Conservation (phyloP, 371 early-diverging fungal genomes). For the Nematocida minor region DNA sequence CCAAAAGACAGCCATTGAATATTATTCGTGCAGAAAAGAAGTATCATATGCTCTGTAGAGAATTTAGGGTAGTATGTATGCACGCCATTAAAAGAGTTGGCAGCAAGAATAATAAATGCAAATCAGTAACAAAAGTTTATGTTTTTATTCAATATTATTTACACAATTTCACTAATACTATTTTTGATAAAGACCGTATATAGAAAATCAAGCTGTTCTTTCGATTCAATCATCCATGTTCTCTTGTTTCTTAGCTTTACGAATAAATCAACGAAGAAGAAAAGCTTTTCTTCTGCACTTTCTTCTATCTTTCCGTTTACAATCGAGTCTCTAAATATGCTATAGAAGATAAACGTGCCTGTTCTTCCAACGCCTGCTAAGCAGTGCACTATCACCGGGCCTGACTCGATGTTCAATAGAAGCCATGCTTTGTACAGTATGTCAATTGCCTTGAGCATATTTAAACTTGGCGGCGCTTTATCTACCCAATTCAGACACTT, state of each 20-base stretch:
- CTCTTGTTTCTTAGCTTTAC: constrained; percentile 52
- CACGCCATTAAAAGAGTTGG: too few relatives aligned
- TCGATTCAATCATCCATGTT: constrained; percentile 52
- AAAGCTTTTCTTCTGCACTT: neutral
- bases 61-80: too few relatives aligned
- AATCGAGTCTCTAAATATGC: constrained; percentile 63
- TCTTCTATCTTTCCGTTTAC: constrained; percentile 60
- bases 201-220: constrained; percentile 52
- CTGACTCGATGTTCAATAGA: neutral
- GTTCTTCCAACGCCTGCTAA: constrained; percentile 92
- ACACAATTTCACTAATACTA: too few relatives aligned
- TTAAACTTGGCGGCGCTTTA: constrained; percentile 9
- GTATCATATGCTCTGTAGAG: too few relatives aligned
- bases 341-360: constrained; percentile 75
- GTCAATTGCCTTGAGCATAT: constrained; percentile 19
- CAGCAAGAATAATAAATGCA: too few relatives aligned
- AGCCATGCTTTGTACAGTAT: neutral
- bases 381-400: constrained; percentile 76
- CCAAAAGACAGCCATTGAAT: too few relatives aligned
- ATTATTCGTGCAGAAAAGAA: too few relatives aligned
- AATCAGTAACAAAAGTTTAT: too few relatives aligned
- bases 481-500: constrained; percentile 37
- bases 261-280: constrained; percentile 58
- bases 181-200: constrained; percentile 15
- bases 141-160: too few relatives aligned